phyloP scores from a whole-genome alignment of 768 basidiomycete genomes.

The Lenzites betulinus region DNA sequence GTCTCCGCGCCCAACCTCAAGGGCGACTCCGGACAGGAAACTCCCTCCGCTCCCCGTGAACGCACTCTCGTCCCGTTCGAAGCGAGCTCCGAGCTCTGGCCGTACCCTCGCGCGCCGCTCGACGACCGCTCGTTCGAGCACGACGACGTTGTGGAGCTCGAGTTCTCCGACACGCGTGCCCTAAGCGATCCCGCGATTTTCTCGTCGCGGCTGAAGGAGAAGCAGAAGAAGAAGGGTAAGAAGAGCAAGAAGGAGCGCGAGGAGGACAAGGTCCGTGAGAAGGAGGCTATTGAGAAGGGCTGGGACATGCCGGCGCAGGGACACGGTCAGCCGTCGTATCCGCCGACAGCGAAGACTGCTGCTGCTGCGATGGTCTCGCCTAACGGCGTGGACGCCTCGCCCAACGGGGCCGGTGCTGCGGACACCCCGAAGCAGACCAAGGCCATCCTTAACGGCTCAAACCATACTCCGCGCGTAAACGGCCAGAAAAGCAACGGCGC shows the following conservation, averaged over 20 bases:
- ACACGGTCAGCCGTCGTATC: constrained; percentile 4
- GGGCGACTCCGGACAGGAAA: background rate
- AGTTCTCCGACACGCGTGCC: constrained; percentile 72
- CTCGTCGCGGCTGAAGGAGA: constrained; percentile 30
- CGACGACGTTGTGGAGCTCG: constrained; percentile 73
- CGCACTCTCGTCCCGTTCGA: constrained; percentile 58
- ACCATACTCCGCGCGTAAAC: background rate
- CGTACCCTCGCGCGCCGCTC: constrained; percentile 55
- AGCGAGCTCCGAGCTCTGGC: constrained; percentile 70
- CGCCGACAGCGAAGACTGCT: background rate
- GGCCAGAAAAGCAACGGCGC: constrained; percentile 8
- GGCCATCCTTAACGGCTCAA: background rate
- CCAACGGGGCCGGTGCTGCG: background rate
- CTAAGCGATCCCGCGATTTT: constrained; percentile 69
- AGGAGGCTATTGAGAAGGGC: constrained; percentile 55
- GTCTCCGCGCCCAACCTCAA: constrained; percentile 8
- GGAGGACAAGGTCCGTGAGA: constrained; percentile 38
- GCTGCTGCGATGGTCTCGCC: background rate
- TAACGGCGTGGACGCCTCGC: background rate
- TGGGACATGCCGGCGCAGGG: constrained; percentile 55
- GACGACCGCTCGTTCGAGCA: constrained; percentile 39
- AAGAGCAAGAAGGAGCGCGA: constrained; percentile 35
- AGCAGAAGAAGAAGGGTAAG: constrained; percentile 33
- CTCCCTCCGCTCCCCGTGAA: constrained; percentile 9
- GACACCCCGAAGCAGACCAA: constrained; percentile 7